Evolutionary conservation across 2,329 filamentous ascomycete species (phyloP).

Genomic region (Alternaria novae-zelandiae): DNA sequence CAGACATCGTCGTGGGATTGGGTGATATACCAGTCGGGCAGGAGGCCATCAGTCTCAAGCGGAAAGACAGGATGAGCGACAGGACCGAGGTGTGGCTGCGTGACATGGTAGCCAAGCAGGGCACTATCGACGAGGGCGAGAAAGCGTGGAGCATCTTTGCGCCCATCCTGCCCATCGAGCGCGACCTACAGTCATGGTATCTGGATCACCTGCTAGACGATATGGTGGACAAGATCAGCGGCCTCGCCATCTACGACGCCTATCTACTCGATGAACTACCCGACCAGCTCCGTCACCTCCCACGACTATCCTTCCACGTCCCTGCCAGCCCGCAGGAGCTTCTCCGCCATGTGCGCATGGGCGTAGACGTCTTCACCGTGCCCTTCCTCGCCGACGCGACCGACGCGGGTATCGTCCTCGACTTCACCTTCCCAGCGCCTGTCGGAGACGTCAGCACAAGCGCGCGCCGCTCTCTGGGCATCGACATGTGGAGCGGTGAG

Average conservation of each 20-base stretch:
- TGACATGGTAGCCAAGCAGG: conserved; percentile 64
- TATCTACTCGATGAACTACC: conserved; percentile 72
- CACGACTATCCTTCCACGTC: conserved; percentile 75
- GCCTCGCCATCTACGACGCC: conserved; percentile 79
- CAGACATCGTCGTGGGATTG: conserved; percentile 81
- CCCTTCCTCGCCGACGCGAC: conserved; percentile 77
- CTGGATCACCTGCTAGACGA: conserved; percentile 74
- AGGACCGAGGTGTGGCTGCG: conserved; percentile 83
- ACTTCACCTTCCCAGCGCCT: conserved; percentile 72
- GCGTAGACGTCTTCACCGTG: conserved; percentile 79
- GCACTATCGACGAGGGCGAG: conserved; percentile 35
- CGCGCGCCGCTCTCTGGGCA: conserved; percentile 61
- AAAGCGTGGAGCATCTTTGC: conserved; percentile 58
- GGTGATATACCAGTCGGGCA: conserved; percentile 73
- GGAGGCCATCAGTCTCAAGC: conserved; percentile 68
- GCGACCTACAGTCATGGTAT: conserved; percentile 79
- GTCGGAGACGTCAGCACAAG: conserved; percentile 16
- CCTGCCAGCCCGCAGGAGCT: conserved; percentile 76
- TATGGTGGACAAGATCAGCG: conserved; percentile 59
- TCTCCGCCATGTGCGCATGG: conserved; percentile 75
- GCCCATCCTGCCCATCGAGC: conserved; percentile 75
- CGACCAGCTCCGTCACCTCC: conserved; percentile 65
- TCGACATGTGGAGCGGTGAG: conserved; percentile 73
- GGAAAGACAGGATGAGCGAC: conserved; percentile 82
- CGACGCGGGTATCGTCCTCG: conserved; percentile 83